Evolutionary conservation across 2,329 filamentous ascomycete species (phyloP).

Genomic region (Alternaria alternata): DNA sequence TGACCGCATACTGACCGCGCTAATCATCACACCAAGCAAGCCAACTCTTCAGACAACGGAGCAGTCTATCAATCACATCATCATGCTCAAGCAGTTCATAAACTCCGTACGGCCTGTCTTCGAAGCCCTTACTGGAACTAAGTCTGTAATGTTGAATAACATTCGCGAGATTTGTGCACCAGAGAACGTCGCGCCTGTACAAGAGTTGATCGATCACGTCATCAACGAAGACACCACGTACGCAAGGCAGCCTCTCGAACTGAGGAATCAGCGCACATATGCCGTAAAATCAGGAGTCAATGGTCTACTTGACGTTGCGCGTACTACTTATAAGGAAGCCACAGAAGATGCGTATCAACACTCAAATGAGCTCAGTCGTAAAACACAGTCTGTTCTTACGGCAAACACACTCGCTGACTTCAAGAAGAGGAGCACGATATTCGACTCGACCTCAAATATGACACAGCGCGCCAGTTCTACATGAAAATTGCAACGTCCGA

Average conservation of each 20-base stretch:
- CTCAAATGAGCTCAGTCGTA: conserved; percentile 72
- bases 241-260: conserved; percentile 79
- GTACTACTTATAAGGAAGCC: conserved; percentile 88
- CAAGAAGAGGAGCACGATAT: conserved; percentile 61
- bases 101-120: conserved; percentile 72
- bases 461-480: conserved; percentile 80
- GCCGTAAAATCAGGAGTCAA: conserved; percentile 88
- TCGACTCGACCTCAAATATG: conserved; percentile 74
- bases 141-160: conserved; percentile 69
- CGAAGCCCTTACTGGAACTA: conserved; percentile 70
- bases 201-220: conserved; percentile 69
- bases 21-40: conserved; percentile 78
- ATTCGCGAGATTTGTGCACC: conserved; percentile 76
- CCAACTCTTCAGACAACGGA: conserved; percentile 74
- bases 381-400: conserved; percentile 17
- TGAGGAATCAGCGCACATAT: conserved; percentile 89
- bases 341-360: conserved; percentile 79
- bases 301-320: conserved; percentile 85
- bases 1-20: conserved; percentile 79
- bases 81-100: conserved; percentile 86
- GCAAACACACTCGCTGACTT: conserved; percentile 10
- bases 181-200: conserved; percentile 66
- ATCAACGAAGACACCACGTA: conserved; percentile 86
- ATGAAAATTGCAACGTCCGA: conserved; percentile 71
- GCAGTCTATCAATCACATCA: conserved; percentile 83